Base-by-base conservation (phyloP, 2,329 filamentous ascomycete genomes). In the Pyrenochaeta sp. region DNA sequence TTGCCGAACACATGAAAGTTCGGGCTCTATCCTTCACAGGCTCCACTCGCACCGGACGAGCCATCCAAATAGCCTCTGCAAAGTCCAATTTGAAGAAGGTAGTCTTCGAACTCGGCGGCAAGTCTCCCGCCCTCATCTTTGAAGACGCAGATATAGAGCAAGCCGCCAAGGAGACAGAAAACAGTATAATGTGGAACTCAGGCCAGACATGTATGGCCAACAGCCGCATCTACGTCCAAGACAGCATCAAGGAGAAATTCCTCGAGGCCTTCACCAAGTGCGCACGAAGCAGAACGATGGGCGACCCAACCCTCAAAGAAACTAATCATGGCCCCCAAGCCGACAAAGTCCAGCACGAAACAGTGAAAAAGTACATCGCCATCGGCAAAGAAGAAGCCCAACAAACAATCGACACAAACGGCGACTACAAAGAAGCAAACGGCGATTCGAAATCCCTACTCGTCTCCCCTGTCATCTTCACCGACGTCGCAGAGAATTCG, bases 1-100 rank as follows among this genome's bases (percentile, higher is more conserved):
- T 65, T 9, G 80, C 92, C 30, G 88, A 92, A 61, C 87, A 89
- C 66, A 89, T 89, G 29, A 79, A 80, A 50, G 88, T 93, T 77
- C 91, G 90, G 78, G 89, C 89, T 41, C 81, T 93, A 63, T 87
- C 83, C 68, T 93, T 93, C 63, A 89, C 93, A 29, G 89, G 89
- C 55, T 84, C 87, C 69, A 92, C 92, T 75, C 87, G 88, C 76
- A 89, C 89, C 6, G 89, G 89, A 60, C 87, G 92, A 74, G 90
- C 92, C 75, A 93, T 93, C 68, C 92, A 86, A 35, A 57, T 58
- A 71, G 73, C 77, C 42, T 82, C 88, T 39, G 88, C 85, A 22
- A 89, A 87, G 2, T 88, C 87, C 60, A 90, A 92, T 62, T 88
- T 89, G 60, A 93, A 93, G 80, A 86, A 89, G 60, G 87, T 91